Evolutionary conservation across 192 early-diverging fungal species (phyloP).

Genomic region (Backusella macrospora): DNA sequence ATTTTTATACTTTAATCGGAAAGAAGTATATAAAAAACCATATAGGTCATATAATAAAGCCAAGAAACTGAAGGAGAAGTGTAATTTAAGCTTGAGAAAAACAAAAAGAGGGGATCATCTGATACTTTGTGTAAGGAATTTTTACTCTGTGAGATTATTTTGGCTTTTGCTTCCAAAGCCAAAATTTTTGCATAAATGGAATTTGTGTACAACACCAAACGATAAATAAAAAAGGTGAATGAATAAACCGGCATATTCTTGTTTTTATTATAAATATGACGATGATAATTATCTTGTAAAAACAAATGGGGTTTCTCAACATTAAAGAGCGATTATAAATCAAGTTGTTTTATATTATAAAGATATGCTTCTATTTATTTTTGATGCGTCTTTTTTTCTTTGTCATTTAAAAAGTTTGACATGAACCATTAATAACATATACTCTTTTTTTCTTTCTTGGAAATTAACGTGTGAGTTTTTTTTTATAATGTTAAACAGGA

Average conservation of each 20-base stretch:
- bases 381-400: neutral
- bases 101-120: neutral
- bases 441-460: neutral
- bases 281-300: too few relatives aligned
- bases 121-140: neutral
- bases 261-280: too few relatives aligned
- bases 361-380: neutral
- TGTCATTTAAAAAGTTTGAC: neutral
- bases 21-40: too few relatives aligned
- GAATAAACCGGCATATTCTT: too few relatives aligned
- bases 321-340: neutral
- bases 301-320: neutral
- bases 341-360: neutral
- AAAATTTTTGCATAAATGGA: too few relatives aligned
- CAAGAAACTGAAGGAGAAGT: neutral
- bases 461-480: slow-evolving; percentile 3
- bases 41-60: too few relatives aligned
- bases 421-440: neutral
- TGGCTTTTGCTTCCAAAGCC: neutral
- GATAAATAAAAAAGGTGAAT: too few relatives aligned
- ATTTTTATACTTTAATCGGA: too few relatives aligned
- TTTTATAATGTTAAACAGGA: neutral
- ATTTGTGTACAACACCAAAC: too few relatives aligned
- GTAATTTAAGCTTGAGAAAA: neutral
- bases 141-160: neutral